These are phyloP conservation scores for Phytophthora kernoviae DNA, from an alignment of 352 stramenopile species.

Conservation along the genomic window DNA sequence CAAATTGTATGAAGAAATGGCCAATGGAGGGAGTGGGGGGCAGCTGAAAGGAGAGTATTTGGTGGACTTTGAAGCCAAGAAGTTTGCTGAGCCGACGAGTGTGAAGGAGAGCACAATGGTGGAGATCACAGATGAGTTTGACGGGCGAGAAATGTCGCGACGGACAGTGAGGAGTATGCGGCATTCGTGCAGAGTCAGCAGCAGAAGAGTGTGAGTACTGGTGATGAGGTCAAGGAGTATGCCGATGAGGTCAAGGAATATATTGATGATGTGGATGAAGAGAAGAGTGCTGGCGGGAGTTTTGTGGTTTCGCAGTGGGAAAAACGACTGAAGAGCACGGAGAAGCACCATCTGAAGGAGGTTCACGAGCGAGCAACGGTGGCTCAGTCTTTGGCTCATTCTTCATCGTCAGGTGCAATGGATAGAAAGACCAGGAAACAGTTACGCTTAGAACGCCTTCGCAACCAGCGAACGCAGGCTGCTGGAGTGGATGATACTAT, in stretches of 20 bases:
- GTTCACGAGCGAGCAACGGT: constrained; percentile 59
- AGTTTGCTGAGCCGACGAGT: constrained; percentile 2
- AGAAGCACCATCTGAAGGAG: constrained; percentile 72
- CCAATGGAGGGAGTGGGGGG: constrained; percentile 23
- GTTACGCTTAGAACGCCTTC: constrained; percentile 62
- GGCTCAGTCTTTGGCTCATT: constrained; percentile 42
- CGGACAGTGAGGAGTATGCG: constrained; percentile 41
- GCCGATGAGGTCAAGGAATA: background rate
- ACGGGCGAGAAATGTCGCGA: constrained; percentile 44
- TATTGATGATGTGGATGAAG: constrained; percentile 10
- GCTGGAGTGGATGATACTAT: background rate
- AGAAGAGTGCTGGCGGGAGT: constrained; percentile 31
- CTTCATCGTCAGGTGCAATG: constrained; percentile 13
- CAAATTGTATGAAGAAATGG: constrained; percentile 78
- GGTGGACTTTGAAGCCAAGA: constrained; percentile 75
- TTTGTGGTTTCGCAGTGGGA: constrained; percentile 88
- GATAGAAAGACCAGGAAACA: constrained; percentile 68
- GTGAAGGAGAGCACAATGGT: constrained; percentile 12
- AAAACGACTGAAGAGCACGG: constrained; percentile 59
- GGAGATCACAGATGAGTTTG: constrained; percentile 64
- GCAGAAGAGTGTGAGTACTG: background rate
- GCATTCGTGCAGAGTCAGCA: constrained; percentile 30
- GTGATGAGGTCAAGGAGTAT: background rate
- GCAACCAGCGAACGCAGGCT: constrained; percentile 37
- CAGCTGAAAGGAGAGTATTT: constrained; percentile 55